Conservation (phyloP, 805 yeast species). For the Nakazawaea pomicola region DNA sequence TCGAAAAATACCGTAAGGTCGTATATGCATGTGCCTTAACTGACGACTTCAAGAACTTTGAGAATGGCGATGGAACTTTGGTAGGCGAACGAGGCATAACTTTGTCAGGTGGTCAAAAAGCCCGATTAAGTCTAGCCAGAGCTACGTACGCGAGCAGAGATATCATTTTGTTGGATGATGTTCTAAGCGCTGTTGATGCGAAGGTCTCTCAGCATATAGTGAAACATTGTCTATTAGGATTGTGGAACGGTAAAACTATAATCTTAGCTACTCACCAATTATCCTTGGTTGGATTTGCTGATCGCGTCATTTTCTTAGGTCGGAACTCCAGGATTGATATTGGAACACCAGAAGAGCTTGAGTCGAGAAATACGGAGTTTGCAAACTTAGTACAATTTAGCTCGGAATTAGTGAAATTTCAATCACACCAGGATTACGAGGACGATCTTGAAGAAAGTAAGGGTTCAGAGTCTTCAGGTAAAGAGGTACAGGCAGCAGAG, state of each 20-base stretch:
- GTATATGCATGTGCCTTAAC: conserved; percentile 61
- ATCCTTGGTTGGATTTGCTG: conserved; percentile 62
- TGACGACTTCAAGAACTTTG: conserved; percentile 60
- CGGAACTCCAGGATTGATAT: conserved; percentile 55
- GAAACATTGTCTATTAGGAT: conserved; percentile 58
- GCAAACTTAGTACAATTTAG: conserved; percentile 45
- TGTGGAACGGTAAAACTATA: conserved; percentile 54
- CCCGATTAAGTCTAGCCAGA: conserved; percentile 73
- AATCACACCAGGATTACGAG: too few species aligned
- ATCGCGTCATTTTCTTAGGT: conserved; percentile 59
- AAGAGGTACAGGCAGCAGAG: conserved; percentile 27
- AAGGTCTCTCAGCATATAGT: conserved; percentile 80
- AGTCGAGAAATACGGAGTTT: conserved; percentile 39
- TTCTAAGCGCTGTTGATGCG: conserved; percentile 81
- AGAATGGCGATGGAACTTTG: conserved; percentile 74
- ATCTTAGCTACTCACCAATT: conserved; percentile 81
- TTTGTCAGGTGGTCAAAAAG: conserved; percentile 85
- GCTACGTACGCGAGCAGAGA: conserved; percentile 69
- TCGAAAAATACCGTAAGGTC: conserved; percentile 44
- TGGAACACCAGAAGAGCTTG: conserved; percentile 57
- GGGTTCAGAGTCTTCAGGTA: conserved; percentile 15
- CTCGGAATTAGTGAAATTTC: conserved; percentile 30
- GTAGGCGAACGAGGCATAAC: conserved; percentile 87
- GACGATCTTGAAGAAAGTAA: conserved; percentile 15
- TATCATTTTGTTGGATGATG: conserved; percentile 70